A percentile compares a stretch with the other conserved stretches of the same genome.
These are phyloP conservation scores for Zymoseptoria crescenta DNA, from an alignment of 2,329 filamentous ascomycete species.

Conservation along the genomic window DNA sequence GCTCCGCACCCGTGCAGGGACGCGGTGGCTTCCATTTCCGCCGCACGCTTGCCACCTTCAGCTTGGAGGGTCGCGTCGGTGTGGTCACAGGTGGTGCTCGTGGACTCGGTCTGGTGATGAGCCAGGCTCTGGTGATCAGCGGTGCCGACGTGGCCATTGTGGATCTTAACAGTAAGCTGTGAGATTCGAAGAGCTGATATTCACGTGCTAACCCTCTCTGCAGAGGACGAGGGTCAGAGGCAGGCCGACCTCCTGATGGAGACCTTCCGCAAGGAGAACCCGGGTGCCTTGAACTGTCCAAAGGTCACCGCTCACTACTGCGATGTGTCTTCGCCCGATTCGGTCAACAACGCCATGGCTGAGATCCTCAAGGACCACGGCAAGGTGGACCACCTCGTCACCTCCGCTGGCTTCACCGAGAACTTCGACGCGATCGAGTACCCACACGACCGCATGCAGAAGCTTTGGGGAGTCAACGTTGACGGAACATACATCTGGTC, in stretches of 20 bases:
- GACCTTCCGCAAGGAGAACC: constrained; percentile 71
- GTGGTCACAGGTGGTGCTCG: constrained; percentile 86
- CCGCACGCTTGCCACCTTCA: constrained; percentile 78
- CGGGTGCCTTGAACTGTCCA: constrained; percentile 63
- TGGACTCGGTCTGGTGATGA: constrained; percentile 86
- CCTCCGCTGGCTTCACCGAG: constrained; percentile 93
- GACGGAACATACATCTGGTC: constrained; percentile 88
- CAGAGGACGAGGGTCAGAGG: constrained; percentile 74
- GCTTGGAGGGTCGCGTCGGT: constrained; percentile 72
- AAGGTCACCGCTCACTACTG: constrained; percentile 84
- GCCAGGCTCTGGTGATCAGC: constrained; percentile 79
- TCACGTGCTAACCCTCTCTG: constrained; percentile 1
- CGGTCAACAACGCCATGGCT: constrained; percentile 64
- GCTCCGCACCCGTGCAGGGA: constrained; percentile 62
- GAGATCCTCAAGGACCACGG: constrained; percentile 63
- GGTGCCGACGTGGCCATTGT: constrained; percentile 87
- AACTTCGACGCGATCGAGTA: constrained; percentile 91
- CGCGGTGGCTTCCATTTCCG: constrained; percentile 75
- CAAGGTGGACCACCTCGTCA: constrained; percentile 85
- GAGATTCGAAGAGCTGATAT: too few relatives aligned
- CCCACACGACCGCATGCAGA: constrained; percentile 81
- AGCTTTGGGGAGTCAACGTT: constrained; percentile 91
- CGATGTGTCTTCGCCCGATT: constrained; percentile 73
- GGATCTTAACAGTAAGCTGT: constrained; percentile 75
- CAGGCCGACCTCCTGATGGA: constrained; percentile 68